Percentiles rank a stretch among this genome's conserved stretches.
Conservation (phyloP, 192 early-diverging fungal genomes). For the Podila minutissima region DNA sequence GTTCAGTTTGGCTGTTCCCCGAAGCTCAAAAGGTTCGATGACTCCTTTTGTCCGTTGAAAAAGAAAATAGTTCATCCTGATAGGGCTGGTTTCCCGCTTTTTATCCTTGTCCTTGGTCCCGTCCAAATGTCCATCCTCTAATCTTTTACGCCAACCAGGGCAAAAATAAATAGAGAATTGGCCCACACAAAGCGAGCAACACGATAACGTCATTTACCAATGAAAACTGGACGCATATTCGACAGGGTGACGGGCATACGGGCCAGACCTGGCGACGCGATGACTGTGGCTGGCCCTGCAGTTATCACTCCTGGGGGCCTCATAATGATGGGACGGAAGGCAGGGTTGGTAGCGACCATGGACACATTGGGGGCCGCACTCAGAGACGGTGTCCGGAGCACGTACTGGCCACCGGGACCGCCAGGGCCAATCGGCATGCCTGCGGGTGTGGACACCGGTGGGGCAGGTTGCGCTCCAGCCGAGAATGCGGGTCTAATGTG, state of each 20-base stretch:
- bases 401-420: conserved; percentile 6
- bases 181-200: background rate
- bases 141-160: background rate
- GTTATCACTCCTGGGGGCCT: conserved; percentile 25
- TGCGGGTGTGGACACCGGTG: background rate
- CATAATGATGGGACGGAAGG: conserved; percentile 25
- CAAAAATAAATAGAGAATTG: too few relatives aligned
- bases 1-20: too few relatives aligned
- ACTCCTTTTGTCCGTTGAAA: background rate
- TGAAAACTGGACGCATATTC: conserved; percentile 31
- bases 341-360: conserved; percentile 5
- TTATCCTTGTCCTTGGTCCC: background rate
- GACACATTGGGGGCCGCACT: conserved; percentile 29
- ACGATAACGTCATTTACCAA: conserved; percentile 17
- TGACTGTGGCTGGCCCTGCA: conserved; percentile 26
- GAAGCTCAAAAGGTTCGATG: background rate
- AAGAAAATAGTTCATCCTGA: too few relatives aligned
- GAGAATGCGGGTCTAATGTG: conserved; percentile 2
- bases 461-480: background rate
- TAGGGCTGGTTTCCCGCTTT: too few relatives aligned
- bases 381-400: conserved; percentile 32
- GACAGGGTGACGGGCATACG: conserved; percentile 19
- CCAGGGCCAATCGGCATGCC: background rate
- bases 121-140: background rate
- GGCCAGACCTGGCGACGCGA: conserved; percentile 30